Base-by-base conservation (phyloP, 208 protist species). In the Acanthamoeba culbertsoni region DNA sequence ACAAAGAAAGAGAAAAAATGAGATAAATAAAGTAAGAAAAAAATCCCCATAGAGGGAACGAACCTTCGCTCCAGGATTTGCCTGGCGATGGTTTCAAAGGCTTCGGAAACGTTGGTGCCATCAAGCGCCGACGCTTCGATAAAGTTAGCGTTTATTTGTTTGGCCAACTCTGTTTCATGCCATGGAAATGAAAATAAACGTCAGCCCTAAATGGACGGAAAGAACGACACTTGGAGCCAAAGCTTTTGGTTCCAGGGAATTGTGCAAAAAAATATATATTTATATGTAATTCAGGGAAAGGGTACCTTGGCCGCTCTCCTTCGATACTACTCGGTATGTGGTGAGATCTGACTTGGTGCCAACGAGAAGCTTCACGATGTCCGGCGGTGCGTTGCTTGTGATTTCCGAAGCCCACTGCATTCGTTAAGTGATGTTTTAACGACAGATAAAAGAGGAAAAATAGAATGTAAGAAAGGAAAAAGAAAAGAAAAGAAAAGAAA, bases 321-420 rank as follows among this genome's bases (percentile, higher is more conserved):
- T 46, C 42, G 71, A 82, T 16, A 82, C 71, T 10, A 82, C 71
- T 3, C 71, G 16, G n/a, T 82, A 82, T 7, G 71, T 82, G 10
- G 71, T 82, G 43, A 82, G 71, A 53, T 82, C 71, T 5, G 71
- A 82, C 71, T 82, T 82, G 12, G 71, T 82, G 4, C 71, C 71
- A 40, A 82, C 71, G 43, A 82, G 71, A 48, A 82, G 71, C 71
- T 82, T 82, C 18, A 82, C 71, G 1, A 82, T 82, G 28, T 82
- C 71, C 10, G 71, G 42, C 35, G 71, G 71, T 2, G 71, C 71
- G 71, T 82, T 46, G 71, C 71, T 82, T 37, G 43, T 82, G 71
- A 82, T 53, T 31, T 82, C 71, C 5, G 71, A 82, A 8, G 71
- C 71, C 71, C 71, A 82, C 71, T 82, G 33, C 3, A 45, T n/a